Evolutionary conservation across 2,329 filamentous ascomycete species (phyloP).

Genomic region (Epichloe hybrida): DNA sequence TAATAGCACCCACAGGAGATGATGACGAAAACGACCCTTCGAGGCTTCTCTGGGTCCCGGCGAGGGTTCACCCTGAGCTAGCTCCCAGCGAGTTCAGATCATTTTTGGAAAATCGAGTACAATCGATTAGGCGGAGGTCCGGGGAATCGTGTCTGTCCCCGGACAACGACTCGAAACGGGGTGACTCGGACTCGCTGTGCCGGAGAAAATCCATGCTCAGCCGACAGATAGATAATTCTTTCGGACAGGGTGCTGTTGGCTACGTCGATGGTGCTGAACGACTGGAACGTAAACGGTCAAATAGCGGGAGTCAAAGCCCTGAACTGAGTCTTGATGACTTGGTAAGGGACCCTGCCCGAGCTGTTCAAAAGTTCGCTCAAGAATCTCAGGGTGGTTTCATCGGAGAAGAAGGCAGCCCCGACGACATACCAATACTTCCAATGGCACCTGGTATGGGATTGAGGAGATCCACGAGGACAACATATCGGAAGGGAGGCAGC

Average conservation of each 20-base stretch:
- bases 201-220: conserved; percentile 96
- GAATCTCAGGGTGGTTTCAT: conserved; percentile 33
- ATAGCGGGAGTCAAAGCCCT: conserved; percentile 36
- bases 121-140: conserved; percentile 75
- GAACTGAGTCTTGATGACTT: conserved; percentile 68
- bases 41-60: conserved; percentile 88
- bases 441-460: conserved; percentile 65
- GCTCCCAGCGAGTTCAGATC: conserved; percentile 94
- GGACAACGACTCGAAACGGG: conserved; percentile 36
- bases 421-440: conserved; percentile 79
- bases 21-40: conserved; percentile 82
- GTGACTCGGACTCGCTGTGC: conserved; percentile 46
- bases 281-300: conserved; percentile 59
- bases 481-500: conserved; percentile 76
- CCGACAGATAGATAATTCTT: conserved; percentile 68
- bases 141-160: conserved; percentile 53
- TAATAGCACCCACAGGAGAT: conserved; percentile 55
- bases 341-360: conserved; percentile 62
- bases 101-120: conserved; percentile 85
- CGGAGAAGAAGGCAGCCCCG: conserved; percentile 30
- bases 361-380: conserved; percentile 56
- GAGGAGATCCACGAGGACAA: conserved; percentile 81
- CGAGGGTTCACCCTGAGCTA: conserved; percentile 83
- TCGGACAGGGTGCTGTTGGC: conserved; percentile 40
- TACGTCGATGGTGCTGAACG: conserved; percentile 78